Evolutionary conservation across 2,329 filamentous ascomycete genomes (phyloP), one percentile per base, ranked within the genome.

Genomic region (Stagonosporopsis tanaceti): DNA sequence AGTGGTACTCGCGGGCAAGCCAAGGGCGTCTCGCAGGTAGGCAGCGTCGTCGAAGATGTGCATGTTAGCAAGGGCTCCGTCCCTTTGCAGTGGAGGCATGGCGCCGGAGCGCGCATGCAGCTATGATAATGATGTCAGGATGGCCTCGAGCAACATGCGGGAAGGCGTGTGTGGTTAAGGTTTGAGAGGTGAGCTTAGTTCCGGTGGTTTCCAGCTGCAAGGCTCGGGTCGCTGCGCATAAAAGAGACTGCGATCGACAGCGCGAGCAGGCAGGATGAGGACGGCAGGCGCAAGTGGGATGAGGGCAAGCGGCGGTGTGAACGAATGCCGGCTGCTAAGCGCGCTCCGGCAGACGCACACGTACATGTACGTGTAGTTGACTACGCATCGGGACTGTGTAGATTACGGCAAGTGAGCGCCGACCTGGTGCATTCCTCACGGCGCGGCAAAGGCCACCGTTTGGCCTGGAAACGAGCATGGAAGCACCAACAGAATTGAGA

Each of bases 31-130:
- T n/a, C 63, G 48, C 8, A 62, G 58, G 51, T 74, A 76, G 39
- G 70, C 51, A 39, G 64, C 62, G 53, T 76, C 66, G 63, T 76
- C 73, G 56, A 76, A 75, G 32, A 76, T 73, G 62, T 69, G 67
- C 32, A 67, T 69, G 6, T 67, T 67, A 47, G 57, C 64, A 42
- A 72, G 64, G 52, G 69, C 65, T 47, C 62, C 57, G 37, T 71
- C 65, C 65, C 62, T 65, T 42, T 51, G 63, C 45, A 56, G 63
- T 61, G 61, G 60, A 38, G 62, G 58, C 73, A 76, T 76, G 63
- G 70, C 70, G 67, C 69, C 64, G 63, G 55, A 62, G 68, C 67
- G 68, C 68, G 64, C 71, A 74, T 74, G 63, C 57, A 67, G 53
- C 61, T 61, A 65, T 57, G 53, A 38, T 45, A 52, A 60, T 67